Conservation (phyloP, 805 yeast genomes). For the Nakazawaea ishiwadae region DNA sequence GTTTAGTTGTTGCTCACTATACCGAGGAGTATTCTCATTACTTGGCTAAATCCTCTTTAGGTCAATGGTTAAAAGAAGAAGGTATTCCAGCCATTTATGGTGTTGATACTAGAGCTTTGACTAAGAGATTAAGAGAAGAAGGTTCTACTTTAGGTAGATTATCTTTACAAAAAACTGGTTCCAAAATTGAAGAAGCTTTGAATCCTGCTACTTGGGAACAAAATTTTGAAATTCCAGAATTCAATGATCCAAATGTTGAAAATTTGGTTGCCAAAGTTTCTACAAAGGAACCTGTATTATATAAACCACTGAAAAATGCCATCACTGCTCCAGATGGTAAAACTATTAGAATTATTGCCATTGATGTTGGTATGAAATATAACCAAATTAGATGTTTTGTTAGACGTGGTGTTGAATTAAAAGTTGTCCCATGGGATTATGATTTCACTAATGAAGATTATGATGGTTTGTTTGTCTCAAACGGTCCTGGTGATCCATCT, state of each 20-base stretch:
- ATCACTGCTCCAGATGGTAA: conserved; percentile 68
- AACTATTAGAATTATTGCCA: conserved; percentile 75
- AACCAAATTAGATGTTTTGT: conserved; percentile 97
- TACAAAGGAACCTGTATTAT: conserved; percentile 66
- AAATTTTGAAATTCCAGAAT: conserved; percentile 72
- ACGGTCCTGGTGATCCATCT: conserved; percentile 99
- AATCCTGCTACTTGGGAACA: conserved; percentile 48
- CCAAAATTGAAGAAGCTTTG: conserved; percentile 29
- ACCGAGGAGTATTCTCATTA: conserved; percentile 94
- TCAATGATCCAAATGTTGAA: conserved; percentile 88
- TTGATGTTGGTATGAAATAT: conserved; percentile 97
- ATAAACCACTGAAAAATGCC: conserved; percentile 57
- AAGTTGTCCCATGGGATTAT: conserved; percentile 94
- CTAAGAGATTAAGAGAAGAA: conserved; percentile 85
- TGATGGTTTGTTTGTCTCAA: conserved; percentile 94
- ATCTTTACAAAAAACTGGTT: conserved; percentile 46
- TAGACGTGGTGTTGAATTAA: conserved; percentile 90
- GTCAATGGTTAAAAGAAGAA: conserved; percentile 88
- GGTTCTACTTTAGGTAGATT: conserved; percentile 95
- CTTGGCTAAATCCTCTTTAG: conserved; percentile 88
- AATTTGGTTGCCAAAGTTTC: conserved; percentile 94
- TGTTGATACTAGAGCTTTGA: conserved; percentile 92
- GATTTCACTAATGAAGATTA: conserved; percentile 76
- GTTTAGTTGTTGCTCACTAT: conserved; percentile 93
- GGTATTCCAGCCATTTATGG: conserved; percentile 96